Evolutionary conservation across 2,329 filamentous ascomycete genomes (phyloP).

Genomic region (Colletotrichum cuscutae): DNA sequence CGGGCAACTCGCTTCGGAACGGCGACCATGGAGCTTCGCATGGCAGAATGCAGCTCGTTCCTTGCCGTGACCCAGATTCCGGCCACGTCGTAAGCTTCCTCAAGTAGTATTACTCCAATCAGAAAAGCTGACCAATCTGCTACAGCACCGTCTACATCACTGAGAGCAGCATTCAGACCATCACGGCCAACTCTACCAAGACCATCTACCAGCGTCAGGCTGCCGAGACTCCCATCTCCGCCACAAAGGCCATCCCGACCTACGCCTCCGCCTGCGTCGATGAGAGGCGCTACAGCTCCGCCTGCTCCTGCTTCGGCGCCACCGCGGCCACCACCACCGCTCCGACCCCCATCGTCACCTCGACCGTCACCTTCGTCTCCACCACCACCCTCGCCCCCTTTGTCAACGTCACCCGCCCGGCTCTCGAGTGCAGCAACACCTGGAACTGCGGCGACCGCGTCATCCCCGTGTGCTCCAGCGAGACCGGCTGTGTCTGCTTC

Average conservation of each 20-base stretch:
- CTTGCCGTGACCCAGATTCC: slow-evolving; percentile 51
- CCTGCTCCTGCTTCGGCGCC: slow-evolving; percentile 43
- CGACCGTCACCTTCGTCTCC: slow-evolving; percentile 48
- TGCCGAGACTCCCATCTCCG: slow-evolving; percentile 53
- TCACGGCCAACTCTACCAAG: slow-evolving; percentile 13
- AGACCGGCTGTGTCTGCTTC: slow-evolving; percentile 28
- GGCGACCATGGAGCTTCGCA: slow-evolving; percentile 43
- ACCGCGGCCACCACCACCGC: slow-evolving; percentile 44
- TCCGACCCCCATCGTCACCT: slow-evolving; percentile 49
- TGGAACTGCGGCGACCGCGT: slow-evolving; percentile 21
- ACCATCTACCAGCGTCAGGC: slow-evolving; percentile 39
- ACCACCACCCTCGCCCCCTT: slow-evolving; percentile 13
- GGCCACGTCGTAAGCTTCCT: slow-evolving; percentile 46
- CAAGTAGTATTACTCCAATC: too few relatives aligned
- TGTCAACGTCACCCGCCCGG: slow-evolving; percentile 21
- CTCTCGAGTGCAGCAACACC: neutral
- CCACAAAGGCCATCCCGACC: slow-evolving; percentile 60
- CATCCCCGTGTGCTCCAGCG: slow-evolving; percentile 9
- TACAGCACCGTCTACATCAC: slow-evolving; percentile 26
- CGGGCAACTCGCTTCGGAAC: slow-evolving; percentile 52
- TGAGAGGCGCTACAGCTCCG: slow-evolving; percentile 38
- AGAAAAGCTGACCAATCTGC: neutral
- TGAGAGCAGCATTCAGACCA: slow-evolving; percentile 16
- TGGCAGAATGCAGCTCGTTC: slow-evolving; percentile 53
- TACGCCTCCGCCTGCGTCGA: slow-evolving; percentile 41